Conservation (phyloP, 129 eudicot species). For the Tagetes patula region DNA sequence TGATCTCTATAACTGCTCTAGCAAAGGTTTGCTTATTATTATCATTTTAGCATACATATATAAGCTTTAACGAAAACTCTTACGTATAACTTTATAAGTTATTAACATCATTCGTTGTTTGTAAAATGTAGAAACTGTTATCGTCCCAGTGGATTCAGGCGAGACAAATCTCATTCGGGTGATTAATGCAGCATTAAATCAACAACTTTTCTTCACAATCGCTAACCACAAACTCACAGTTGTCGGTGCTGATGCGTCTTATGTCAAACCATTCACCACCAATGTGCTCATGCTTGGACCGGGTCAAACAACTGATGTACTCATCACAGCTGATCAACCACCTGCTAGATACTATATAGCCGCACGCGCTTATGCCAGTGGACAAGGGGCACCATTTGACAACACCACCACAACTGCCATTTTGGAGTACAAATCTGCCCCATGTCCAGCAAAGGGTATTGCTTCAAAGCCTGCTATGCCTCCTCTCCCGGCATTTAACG, state of each 20-base stretch:
- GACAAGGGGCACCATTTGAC: conserved; percentile 84
- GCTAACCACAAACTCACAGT: conserved; percentile 89
- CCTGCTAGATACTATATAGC: conserved; percentile 90
- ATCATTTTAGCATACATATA: not conserved
- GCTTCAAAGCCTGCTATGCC: conserved; percentile 59
- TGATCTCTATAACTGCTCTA: conserved; percentile 80
- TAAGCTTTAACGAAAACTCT: not conserved
- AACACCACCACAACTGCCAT: conserved; percentile 98
- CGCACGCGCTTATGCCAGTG: conserved; percentile 89
- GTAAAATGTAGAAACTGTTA: conserved; percentile 57
- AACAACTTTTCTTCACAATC: conserved; percentile 74
- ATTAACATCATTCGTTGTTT: conserved; percentile 9
- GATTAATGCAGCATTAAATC: conserved; percentile 80
- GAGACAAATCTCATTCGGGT: conserved; percentile 69
- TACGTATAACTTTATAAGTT: not conserved
- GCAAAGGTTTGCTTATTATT: conserved; percentile 51
- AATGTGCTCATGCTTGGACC: conserved; percentile 93
- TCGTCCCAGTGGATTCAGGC: conserved; percentile 80
- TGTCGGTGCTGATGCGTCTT: conserved; percentile 91
- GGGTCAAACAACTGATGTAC: conserved; percentile 96
- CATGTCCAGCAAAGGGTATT: conserved; percentile 60
- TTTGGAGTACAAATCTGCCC: conserved; percentile 69
- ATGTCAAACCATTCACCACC: conserved; percentile 92
- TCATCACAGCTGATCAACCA: conserved; percentile 82
- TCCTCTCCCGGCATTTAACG: conserved; percentile 76